Conservation (phyloP, 108 stramenopile genomes). For the Pseudonitzschia pungens region DNA sequence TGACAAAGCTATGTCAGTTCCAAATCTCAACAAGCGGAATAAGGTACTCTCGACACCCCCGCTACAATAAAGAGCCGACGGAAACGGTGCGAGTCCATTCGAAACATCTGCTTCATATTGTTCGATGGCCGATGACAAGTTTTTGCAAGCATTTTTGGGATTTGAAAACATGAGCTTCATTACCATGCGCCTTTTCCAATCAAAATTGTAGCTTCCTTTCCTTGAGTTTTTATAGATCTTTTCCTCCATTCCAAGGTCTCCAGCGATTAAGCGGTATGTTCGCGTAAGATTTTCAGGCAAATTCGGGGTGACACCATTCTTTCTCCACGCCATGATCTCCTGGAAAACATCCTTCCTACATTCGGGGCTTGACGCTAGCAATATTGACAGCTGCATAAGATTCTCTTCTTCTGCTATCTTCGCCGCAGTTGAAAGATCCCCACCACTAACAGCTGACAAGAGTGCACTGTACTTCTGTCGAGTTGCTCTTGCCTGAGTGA, state of each 20-base stretch:
- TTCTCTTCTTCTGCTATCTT: slow-evolving; percentile 56
- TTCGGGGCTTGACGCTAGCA: slow-evolving; percentile 47
- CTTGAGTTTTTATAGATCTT: slow-evolving; percentile 37
- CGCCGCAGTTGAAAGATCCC: slow-evolving; percentile 54
- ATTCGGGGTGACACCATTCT: slow-evolving; percentile 33
- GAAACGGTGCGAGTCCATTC: slow-evolving; percentile 53
- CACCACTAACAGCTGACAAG: slow-evolving; percentile 69
- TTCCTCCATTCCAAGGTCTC: slow-evolving; percentile 56
- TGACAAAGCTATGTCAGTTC: neutral
- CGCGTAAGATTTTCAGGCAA: slow-evolving; percentile 46
- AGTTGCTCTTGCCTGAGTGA: slow-evolving; percentile 5
- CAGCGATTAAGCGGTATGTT: slow-evolving; percentile 52
- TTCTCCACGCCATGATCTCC: slow-evolving; percentile 49
- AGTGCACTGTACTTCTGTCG: slow-evolving; percentile 42
- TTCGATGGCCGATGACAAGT: slow-evolving; percentile 38
- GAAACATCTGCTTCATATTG: slow-evolving; percentile 55
- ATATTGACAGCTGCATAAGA: slow-evolving; percentile 51
- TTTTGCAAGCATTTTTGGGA: slow-evolving; percentile 18
- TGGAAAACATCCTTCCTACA: slow-evolving; percentile 29
- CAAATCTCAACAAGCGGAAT: slow-evolving; percentile 52
- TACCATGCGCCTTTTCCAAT: slow-evolving; percentile 76
- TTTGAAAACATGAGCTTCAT: slow-evolving; percentile 49
- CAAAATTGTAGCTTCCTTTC: slow-evolving; percentile 30
- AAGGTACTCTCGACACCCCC: slow-evolving; percentile 41
- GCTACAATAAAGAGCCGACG: slow-evolving; percentile 37